Evolutionary conservation across 192 early-diverging fungal species (phyloP), one percentile per base, ranked within the genome.

Genomic region (Backusella parvicylindrica): DNA sequence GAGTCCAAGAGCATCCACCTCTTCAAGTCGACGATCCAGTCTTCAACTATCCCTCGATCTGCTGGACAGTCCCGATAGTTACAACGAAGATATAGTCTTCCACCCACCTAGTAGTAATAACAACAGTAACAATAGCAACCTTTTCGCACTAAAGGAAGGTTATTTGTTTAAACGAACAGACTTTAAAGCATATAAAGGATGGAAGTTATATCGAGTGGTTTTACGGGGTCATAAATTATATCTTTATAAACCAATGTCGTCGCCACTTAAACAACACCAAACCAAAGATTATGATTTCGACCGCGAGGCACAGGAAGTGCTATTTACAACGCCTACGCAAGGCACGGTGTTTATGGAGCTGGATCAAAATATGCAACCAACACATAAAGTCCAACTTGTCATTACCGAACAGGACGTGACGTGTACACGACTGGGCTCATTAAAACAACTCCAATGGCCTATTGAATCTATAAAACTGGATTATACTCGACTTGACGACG

Each of bases 201-300:
- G 92, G 92, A 93, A 91, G 78, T 88, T 92, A 2, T 93, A 93
- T 76, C 87, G 87, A 8, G 91, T 93, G 18, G 79, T 88, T 9
- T 78, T 93, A 32, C 88, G 89, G 75, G 91, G 91, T 9, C 89
- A 89, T 65, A 93, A 93, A 75, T 74, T 93, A 18, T 93, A 91
- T 77, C 90, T 92, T 73, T 93, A 92, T 79, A 90, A 90, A 77
- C 85, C 90, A 32, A 82, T 84, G 6, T 81, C 87, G 65, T 82
- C 80, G 69, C 87, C 86, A 70, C 67, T 82, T 5, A 18, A 31
- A 28, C 43, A 16, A 33, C 33, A 37, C 8, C n/a, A 37, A 60
- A 63, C 35, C 69, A 69, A 66, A 60, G 23, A 60, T 60, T 60
- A 68, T 41, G 49, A 60, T 28, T 76, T 76, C 31, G 68, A 76